Evolutionary conservation across 1,284 basidiomycete species (phyloP).

Genomic region (Vanrija pseudolonga): DNA sequence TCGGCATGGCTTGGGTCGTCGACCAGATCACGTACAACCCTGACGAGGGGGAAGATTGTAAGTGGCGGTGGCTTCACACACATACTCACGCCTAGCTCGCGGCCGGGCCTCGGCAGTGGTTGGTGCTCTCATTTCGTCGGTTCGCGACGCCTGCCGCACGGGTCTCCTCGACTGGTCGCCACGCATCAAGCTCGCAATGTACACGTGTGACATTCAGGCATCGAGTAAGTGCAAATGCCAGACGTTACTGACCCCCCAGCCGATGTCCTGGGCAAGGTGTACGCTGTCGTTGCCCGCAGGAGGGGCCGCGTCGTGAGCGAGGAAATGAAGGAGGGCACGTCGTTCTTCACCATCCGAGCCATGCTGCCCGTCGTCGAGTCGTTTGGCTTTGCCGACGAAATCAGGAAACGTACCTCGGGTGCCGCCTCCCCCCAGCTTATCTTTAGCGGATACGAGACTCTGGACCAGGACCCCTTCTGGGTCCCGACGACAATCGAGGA

Average conservation of each 20-base stretch:
- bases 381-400: slow-evolving; percentile 97
- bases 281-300: slow-evolving; percentile 86
- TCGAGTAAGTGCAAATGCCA: slow-evolving; percentile 67
- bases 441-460: slow-evolving; percentile 86
- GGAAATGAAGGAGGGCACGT: slow-evolving; percentile 98
- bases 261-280: slow-evolving; percentile 96
- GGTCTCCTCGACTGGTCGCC: slow-evolving; percentile 97
- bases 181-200: slow-evolving; percentile 95
- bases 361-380: slow-evolving; percentile 93
- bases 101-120: slow-evolving; percentile 68
- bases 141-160: slow-evolving; percentile 82
- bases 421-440: slow-evolving; percentile 95
- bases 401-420: slow-evolving; percentile 91
- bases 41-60: slow-evolving; percentile 54
- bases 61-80: background rate
- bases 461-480: slow-evolving; percentile 97
- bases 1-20: slow-evolving; percentile 88
- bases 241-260: slow-evolving; percentile 54
- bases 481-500: slow-evolving; percentile 98
- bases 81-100: slow-evolving; percentile 53
- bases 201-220: slow-evolving; percentile 97
- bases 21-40: slow-evolving; percentile 59
- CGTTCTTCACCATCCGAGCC: slow-evolving; percentile 88
- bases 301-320: slow-evolving; percentile 89
- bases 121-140: slow-evolving; percentile 82